A percentile compares a stretch with the other conserved stretches of the same genome.
Conservation (phyloP, 208 protist genomes). For the Acanthamoeba lenticulata region DNA sequence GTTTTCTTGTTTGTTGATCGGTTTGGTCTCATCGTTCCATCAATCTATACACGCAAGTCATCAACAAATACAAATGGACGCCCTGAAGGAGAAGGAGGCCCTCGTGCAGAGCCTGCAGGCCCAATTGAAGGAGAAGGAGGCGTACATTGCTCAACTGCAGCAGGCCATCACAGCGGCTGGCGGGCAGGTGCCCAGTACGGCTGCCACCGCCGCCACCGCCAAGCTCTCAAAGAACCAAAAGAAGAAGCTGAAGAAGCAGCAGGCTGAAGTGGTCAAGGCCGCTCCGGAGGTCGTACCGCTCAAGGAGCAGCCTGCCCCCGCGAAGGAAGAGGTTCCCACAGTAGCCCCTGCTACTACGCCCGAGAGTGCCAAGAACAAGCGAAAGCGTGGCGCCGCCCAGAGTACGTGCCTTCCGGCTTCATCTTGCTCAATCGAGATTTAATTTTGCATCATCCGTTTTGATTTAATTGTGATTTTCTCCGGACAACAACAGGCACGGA, state of each 20-base stretch:
- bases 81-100: neutral
- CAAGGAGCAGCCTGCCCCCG: slow-evolving; percentile 29
- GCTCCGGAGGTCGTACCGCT: neutral
- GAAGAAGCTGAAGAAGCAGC: slow-evolving; percentile 36
- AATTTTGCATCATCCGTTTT: neutral
- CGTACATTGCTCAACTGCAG: neutral
- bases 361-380: neutral
- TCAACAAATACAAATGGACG: neutral
- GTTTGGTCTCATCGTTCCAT: too few species aligned
- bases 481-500: neutral
- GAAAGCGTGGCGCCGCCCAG: slow-evolving; percentile 4
- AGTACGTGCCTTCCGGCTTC: neutral
- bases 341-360: neutral
- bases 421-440: neutral
- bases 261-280: neutral
- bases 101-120: neutral
- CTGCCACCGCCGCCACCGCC: neutral
- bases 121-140: neutral
- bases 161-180: neutral
- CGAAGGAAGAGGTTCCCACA: neutral
- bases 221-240: neutral
- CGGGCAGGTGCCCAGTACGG: neutral
- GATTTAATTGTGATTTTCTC: neutral
- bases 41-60: too few species aligned
- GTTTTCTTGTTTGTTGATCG: neutral